Evolutionary conservation across 768 basidiomycete species (phyloP).

Genomic region (Galerina marginata): DNA sequence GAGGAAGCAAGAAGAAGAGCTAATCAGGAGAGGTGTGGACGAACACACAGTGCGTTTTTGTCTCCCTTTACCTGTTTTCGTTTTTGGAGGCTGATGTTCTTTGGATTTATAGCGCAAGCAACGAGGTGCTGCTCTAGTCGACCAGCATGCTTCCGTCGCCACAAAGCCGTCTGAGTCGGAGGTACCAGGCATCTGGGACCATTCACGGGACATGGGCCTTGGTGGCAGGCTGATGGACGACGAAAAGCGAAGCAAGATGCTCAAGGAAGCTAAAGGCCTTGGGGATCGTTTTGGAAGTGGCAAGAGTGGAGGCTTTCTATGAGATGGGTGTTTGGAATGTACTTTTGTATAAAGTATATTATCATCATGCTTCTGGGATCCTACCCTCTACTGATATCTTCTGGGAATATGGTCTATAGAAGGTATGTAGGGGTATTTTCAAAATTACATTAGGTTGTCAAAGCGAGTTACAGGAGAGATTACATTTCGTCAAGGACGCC

Average conservation of each 20-base stretch:
- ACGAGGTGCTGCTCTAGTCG: constrained; percentile 60
- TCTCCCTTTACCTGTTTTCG: background rate
- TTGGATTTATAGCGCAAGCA: constrained; percentile 42
- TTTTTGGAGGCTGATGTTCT: background rate
- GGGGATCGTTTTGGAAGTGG: constrained; percentile 84
- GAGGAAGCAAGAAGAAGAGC: constrained; percentile 67
- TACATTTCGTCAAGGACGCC: too few relatives aligned
- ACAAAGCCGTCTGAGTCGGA: constrained; percentile 52
- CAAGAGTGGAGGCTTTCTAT: constrained; percentile 71
- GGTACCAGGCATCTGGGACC: constrained; percentile 86
- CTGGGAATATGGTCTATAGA: too few relatives aligned
- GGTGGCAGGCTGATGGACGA: constrained; percentile 93
- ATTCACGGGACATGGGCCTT: constrained; percentile 85
- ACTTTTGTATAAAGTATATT: background rate
- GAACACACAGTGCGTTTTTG: constrained; percentile 70
- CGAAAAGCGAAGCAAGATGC: constrained; percentile 71
- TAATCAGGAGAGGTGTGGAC: constrained; percentile 73
- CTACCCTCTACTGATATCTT: background rate
- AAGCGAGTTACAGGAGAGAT: too few relatives aligned
- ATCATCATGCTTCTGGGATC: background rate
- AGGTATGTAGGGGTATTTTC: too few relatives aligned
- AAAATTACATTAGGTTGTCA: too few relatives aligned
- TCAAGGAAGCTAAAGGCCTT: constrained; percentile 82
- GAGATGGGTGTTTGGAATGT: background rate
- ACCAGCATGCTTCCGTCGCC: constrained; percentile 48